Evolutionary conservation across 768 basidiomycete species (phyloP), one percentile per base, ranked within the genome.

Genomic region (Macrolepiota dolichaula): DNA sequence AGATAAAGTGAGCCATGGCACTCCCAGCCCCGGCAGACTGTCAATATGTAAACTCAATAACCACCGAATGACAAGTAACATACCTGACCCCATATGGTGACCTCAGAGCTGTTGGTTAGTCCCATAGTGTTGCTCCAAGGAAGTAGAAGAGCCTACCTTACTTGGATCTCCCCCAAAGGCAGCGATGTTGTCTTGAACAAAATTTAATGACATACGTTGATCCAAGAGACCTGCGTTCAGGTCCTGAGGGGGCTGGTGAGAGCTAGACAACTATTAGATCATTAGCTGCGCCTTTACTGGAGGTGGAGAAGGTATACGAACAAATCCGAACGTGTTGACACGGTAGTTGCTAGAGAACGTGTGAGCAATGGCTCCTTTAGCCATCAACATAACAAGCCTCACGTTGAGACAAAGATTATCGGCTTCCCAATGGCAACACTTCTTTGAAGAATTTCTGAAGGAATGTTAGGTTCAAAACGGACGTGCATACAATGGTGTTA

Each of bases 101-200:
- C 80, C 81, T 83, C n/a, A 49, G 35, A 22, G 15, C 42, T 22
- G 6, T 25, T 25, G 38, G 49, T 58, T 25, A 59, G 47, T 17
- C 15, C 42, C 24, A 17, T 15, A 55, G 22, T 25, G n/a, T 11
- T 25, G 29, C 29, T 2, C 9, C 19, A 13, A 25, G 55, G 49
- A 10, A 36, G 12, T 22, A 27, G 24, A 5, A 25, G 42, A 7
- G 58, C 65, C 27, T 66, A 78, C 85, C 42, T 60, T 60, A 32
- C 73, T 85, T 86, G 12, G 71, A 62, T 88, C 82, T 0, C 88
- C 88, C 11, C 87, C 87, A 65, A 90, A 90, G 2, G 78, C 77
- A 3, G 74, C 79, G 17, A 89, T 84, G 65, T 91, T 87, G n/a
- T 85, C 74, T 63, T 87, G 81, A 1, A 90, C 72, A 70, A 88